These are phyloP conservation scores for Xylaria sp. DNA, from an alignment of 2,329 filamentous ascomycete genomes.

Conservation along the genomic window DNA sequence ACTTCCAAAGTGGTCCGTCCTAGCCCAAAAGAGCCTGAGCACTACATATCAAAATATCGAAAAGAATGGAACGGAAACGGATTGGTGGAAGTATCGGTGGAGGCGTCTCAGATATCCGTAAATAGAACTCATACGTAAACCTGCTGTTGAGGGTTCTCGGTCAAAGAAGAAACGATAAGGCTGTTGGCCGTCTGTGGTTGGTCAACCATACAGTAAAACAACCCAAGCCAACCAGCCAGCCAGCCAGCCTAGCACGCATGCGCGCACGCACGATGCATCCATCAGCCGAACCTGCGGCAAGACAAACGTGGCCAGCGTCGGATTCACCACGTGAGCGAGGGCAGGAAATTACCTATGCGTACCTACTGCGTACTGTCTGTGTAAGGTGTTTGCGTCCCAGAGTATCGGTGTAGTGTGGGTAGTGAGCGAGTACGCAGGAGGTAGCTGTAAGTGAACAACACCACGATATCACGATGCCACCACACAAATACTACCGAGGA, in stretches of 20 bases:
- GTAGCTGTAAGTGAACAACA: not conserved
- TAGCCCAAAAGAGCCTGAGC: not conserved
- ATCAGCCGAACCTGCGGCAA: constrained; percentile 24
- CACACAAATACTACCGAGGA: not conserved
- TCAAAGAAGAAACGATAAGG: constrained; percentile 13
- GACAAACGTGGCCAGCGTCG: constrained; percentile 33
- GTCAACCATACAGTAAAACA: too few species aligned
- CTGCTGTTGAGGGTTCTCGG: constrained; percentile 12
- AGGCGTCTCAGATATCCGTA: constrained; percentile 26
- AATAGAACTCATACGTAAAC: constrained; percentile 28
- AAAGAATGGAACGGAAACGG: not conserved
- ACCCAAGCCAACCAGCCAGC: not conserved
- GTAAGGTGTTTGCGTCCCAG: constrained; percentile 1
- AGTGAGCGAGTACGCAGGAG: too few species aligned
- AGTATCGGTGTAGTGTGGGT: not conserved
- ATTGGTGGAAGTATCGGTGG: constrained; percentile 11
- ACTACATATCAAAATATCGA: not conserved
- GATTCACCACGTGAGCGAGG: constrained; percentile 33
- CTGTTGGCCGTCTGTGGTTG: constrained; percentile 23
- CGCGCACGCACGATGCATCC: constrained; percentile 8
- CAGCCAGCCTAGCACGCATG: constrained; percentile 4
- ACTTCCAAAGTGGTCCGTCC: not conserved
- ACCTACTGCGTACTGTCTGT: too few species aligned
- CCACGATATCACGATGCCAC: not conserved
- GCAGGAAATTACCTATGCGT: not conserved